phyloP scores from a whole-genome alignment of 2,329 filamentous ascomycete species.

The Fusarium foetens region DNA sequence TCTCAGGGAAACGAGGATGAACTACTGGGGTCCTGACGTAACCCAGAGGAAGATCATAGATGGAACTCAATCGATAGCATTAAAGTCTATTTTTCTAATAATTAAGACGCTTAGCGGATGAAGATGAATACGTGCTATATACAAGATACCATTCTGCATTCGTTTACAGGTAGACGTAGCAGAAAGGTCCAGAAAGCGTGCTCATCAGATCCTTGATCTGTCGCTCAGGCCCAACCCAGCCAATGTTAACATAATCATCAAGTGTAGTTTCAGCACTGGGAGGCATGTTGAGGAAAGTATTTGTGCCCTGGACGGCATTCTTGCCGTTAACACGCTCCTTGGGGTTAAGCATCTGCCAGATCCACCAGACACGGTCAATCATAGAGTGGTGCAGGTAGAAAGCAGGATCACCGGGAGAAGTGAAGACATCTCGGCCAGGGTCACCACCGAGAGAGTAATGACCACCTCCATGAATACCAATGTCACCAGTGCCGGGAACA shows the following conservation, averaged over 20 bases:
- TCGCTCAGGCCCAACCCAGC: slow-evolving; percentile 34
- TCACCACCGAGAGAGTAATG: slow-evolving; percentile 56
- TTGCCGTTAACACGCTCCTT: slow-evolving; percentile 36
- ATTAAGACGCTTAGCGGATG: slow-evolving; percentile 2
- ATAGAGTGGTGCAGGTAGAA: slow-evolving; percentile 50
- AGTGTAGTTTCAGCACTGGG: slow-evolving; percentile 41
- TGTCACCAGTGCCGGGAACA: slow-evolving; percentile 40
- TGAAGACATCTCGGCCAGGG: slow-evolving; percentile 54
- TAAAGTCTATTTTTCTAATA: neutral
- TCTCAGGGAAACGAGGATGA: neutral
- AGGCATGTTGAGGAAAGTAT: slow-evolving; percentile 41
- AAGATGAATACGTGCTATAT: neutral
- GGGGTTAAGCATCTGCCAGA: slow-evolving; percentile 46
- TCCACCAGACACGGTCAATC: slow-evolving; percentile 46
- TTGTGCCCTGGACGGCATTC: slow-evolving; percentile 38
- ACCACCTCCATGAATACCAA: slow-evolving; percentile 51
- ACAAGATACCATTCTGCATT: neutral
- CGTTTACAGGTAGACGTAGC: slow-evolving; percentile 47
- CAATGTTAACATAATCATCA: slow-evolving; percentile 44
- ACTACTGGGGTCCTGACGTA: neutral
- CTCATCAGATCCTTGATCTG: slow-evolving; percentile 49
- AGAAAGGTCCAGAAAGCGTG: slow-evolving; percentile 49
- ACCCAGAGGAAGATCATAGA: neutral
- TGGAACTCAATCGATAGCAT: neutral
- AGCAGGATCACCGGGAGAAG: slow-evolving; percentile 51